Percentiles rank a stretch among this genome's conserved stretches.
Conservation (phyloP, 306 rosid species). For the Inga laurina region DNA sequence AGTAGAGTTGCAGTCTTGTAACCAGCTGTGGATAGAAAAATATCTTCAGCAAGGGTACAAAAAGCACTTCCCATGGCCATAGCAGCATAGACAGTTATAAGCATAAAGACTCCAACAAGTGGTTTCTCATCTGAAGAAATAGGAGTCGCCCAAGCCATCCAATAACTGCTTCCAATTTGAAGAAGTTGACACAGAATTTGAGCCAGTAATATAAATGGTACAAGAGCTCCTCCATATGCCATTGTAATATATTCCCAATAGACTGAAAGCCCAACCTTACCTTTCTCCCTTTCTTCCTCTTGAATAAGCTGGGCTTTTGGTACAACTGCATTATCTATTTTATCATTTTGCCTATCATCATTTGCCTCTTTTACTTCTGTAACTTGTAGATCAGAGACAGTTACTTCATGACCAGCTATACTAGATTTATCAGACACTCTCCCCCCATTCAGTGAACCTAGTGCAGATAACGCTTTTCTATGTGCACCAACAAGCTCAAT, state of each 20-base stretch:
- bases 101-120: conserved; percentile 47
- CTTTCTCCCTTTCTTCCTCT: conserved; percentile 94
- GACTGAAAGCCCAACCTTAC: conserved; percentile 67
- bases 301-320: conserved; percentile 75
- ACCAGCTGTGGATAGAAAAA: conserved; percentile 54
- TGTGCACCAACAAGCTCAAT: conserved; percentile 92
- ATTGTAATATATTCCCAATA: conserved; percentile 74
- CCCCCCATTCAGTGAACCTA: conserved; percentile 43
- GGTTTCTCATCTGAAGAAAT: conserved; percentile 57
- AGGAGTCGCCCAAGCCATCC: conserved; percentile 96
- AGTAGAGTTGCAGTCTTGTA: conserved; percentile 75
- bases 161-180: conserved; percentile 92
- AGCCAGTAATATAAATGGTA: conserved; percentile 68
- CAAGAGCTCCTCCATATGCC: conserved; percentile 83
- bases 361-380: conserved; percentile 40
- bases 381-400: conserved; percentile 22
- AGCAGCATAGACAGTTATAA: conserved; percentile 58
- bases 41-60: conserved; percentile 51
- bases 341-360: conserved; percentile 36
- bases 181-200: conserved; percentile 64
- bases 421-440: conserved; percentile 34
- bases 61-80: conserved; percentile 75
- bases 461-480: conserved; percentile 68
- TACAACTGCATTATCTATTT: conserved; percentile 37
- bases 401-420: conserved; percentile 30